Evolutionary conservation across 192 early-diverging fungal genomes (phyloP), one percentile per base, ranked within the genome.

Genomic region (Backusella luteola): DNA sequence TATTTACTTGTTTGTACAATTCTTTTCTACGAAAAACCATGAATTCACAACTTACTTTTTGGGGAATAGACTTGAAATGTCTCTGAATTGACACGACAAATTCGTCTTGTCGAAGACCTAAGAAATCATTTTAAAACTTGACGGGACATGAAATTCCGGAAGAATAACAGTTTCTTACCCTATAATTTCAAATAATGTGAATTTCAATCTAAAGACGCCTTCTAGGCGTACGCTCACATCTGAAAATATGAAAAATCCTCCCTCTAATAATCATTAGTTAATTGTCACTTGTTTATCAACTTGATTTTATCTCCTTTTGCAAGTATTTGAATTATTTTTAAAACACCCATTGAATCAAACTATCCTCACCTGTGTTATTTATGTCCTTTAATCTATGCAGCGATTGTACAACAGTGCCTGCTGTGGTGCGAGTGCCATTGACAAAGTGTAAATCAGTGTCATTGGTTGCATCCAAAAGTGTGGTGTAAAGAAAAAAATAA

Each of bases 161-260:
- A 67, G 17, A 35, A 66, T 19, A 2, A 17, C 67, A 69, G 46
- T 7, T 39, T 12, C 69, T 79, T 88, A 90, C 89, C 88, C 90
- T 42, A 88, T 85, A 76, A 98, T 97, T 80, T 97, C 95, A 85
- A 94, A 98, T 41, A 98, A 80, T 66, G 93, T 93, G 76, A 98
- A 96, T 88, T 86, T 91, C 67, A 95, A 85, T 17, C 89, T 80
- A 77, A 91, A 95, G 21, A 86, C 84, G 14, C 97, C 97, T 79
- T 98, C 97, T 83, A 95, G 90, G 7, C 97, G 84, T 14, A 97
- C 93, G n/a, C 93, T 95, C 9, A 98, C 84, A 83, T 98, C 97
- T 15, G 97, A 92, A 83, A 98, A 98, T 21, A 98, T 92, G 87
- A 98, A 98, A 77, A 96, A 98, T 1, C 93, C 95, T 4, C 94